Conservation (phyloP, 2,329 filamentous ascomycete genomes). For the Cucurbitaria berberidis region DNA sequence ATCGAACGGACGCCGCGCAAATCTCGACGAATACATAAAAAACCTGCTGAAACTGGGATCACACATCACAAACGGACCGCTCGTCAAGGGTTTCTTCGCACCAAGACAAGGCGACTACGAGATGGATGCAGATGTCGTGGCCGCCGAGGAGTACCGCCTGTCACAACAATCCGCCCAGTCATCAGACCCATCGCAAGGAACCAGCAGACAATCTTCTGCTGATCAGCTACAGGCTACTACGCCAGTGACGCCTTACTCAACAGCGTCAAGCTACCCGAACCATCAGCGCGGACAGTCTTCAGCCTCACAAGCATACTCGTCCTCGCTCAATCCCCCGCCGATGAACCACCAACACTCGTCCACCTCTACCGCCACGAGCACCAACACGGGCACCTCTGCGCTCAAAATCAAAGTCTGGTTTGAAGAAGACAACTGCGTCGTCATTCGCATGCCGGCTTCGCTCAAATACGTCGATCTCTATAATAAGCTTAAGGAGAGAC, state of each 20-base stretch:
- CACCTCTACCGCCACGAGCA: slow-evolving; percentile 41
- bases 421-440: slow-evolving; percentile 82
- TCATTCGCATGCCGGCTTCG: slow-evolving; percentile 84
- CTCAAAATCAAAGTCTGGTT: slow-evolving; percentile 96
- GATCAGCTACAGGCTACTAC: slow-evolving; percentile 47
- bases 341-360: slow-evolving; percentile 49
- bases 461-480: slow-evolving; percentile 79
- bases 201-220: slow-evolving; percentile 47
- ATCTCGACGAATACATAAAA: slow-evolving; percentile 94
- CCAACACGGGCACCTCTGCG: slow-evolving; percentile 38
- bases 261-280: slow-evolving; percentile 47
- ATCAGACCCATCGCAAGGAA: slow-evolving; percentile 45
- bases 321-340: slow-evolving; percentile 40
- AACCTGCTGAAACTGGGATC: slow-evolving; percentile 81
- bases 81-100: slow-evolving; percentile 90
- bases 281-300: slow-evolving; percentile 51
- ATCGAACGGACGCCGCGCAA: slow-evolving; percentile 88
- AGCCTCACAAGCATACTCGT: slow-evolving; percentile 38
- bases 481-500: slow-evolving; percentile 82
- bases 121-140: slow-evolving; percentile 72
- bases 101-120: slow-evolving; percentile 92
- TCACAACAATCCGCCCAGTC: slow-evolving; percentile 62
- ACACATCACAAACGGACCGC: slow-evolving; percentile 81
- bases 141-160: slow-evolving; percentile 73
- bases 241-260: slow-evolving; percentile 45